phyloP scores from a whole-genome alignment of 2,329 filamentous ascomycete species.

The Monosporascus sp. region DNA sequence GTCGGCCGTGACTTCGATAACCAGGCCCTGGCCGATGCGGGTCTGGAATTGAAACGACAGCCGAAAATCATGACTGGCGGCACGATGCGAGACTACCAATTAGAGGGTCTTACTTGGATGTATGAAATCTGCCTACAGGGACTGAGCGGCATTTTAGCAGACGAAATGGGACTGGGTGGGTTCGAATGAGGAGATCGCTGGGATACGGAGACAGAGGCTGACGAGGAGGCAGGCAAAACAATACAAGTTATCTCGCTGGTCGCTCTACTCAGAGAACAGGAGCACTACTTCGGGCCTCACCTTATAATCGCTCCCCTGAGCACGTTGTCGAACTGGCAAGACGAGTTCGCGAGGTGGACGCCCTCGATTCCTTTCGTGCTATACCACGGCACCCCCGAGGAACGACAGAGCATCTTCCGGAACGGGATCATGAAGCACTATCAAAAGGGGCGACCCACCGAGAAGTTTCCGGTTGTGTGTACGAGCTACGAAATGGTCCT shows the following conservation, averaged over 20 bases:
- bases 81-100: slow-evolving; percentile 88
- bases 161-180: slow-evolving; percentile 82
- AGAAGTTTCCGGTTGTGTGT: slow-evolving; percentile 83
- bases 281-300: slow-evolving; percentile 78
- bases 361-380: slow-evolving; percentile 83
- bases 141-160: slow-evolving; percentile 84
- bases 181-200: background rate
- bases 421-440: slow-evolving; percentile 68
- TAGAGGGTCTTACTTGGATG: slow-evolving; percentile 94
- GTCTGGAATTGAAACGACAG: slow-evolving; percentile 77
- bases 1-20: slow-evolving; percentile 58
- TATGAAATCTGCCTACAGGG: slow-evolving; percentile 77
- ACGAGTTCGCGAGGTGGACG: slow-evolving; percentile 88
- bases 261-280: slow-evolving; percentile 81
- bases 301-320: slow-evolving; percentile 86
- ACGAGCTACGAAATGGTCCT: slow-evolving; percentile 97
- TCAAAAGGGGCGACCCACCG: slow-evolving; percentile 50
- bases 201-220: slow-evolving; percentile 1
- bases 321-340: slow-evolving; percentile 92
- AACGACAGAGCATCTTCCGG: slow-evolving; percentile 71
- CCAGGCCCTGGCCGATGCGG: slow-evolving; percentile 55
- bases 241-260: slow-evolving; percentile 86
- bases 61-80: slow-evolving; percentile 81
- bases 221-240: slow-evolving; percentile 63
- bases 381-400: slow-evolving; percentile 79